Conservation (phyloP, 495 filamentous ascomycete genomes). For the Aspergillus heteromorphus region DNA sequence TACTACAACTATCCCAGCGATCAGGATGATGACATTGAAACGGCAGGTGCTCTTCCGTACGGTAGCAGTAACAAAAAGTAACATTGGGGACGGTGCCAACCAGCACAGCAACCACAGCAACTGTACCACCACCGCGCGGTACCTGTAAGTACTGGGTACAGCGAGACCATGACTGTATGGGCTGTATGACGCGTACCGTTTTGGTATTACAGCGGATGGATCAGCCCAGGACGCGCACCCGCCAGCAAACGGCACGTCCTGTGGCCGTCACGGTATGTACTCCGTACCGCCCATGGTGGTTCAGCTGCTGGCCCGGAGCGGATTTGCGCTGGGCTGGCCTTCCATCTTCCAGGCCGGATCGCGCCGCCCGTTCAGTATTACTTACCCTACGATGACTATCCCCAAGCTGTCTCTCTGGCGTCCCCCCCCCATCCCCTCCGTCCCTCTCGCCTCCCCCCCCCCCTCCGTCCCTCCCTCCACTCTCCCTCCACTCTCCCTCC, state of each 20-base stretch:
- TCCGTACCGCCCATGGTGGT: no score
- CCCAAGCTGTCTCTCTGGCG: conserved; percentile 16
- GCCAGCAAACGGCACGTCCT: neutral
- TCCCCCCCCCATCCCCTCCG: conserved; percentile 13
- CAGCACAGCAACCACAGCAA: neutral
- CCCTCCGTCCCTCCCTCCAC: conserved; percentile 10
- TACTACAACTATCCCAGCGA: neutral
- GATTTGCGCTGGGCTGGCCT: no score
- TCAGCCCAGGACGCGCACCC: neutral
- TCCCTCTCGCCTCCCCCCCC: conserved; percentile 1
- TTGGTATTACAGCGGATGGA: conserved; percentile 4
- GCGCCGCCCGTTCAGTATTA: conserved; percentile 21
- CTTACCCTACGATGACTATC: conserved; percentile 6
- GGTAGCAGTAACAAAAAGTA: no score
- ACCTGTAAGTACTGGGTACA: neutral
- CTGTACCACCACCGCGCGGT: neutral
- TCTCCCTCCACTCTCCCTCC: conserved; percentile 23
- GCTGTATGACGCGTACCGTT: neutral
- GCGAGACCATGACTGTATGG: neutral
- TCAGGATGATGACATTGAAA: neutral
- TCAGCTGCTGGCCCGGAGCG: no score
- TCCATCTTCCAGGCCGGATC: conserved; percentile 15
- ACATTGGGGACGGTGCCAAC: no score
- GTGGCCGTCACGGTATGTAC: conserved; percentile 3
- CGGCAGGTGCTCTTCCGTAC: neutral